Evolutionary conservation across 2,329 filamentous ascomycete genomes (phyloP), one percentile per base, ranked within the genome.

Genomic region (Penicillium sp.): DNA sequence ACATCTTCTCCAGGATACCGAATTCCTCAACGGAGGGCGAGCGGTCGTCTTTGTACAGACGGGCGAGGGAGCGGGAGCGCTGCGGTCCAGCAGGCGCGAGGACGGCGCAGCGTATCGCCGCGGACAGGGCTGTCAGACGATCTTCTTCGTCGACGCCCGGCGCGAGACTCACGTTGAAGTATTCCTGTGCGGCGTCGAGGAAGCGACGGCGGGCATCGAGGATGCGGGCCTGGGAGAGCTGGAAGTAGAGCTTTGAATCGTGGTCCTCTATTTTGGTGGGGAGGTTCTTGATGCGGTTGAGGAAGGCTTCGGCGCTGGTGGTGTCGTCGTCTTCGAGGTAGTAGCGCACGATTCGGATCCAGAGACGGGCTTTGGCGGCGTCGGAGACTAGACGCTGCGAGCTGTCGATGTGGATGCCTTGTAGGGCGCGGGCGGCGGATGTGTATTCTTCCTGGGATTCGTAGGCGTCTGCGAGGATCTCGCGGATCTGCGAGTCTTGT

Each of bases 1-100:
- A 95, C 81, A 98, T 97, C 75, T 97, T 97, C 74, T 97, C 93
- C 13, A 98, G 75, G 47, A 98, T 96, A 43, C 82, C 77, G 64
- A 86, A 91, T 70, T 97, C 88, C 29, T 84, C 80, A 2, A 93
- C 79, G 43, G 83, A 80, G 3, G 77, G 75, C 0, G 87, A 79
- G 28, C 93, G 81, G 57, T 97, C 93, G 69, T 98, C 93, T 69
- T 95, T 95, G 78, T 95, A 95, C 13, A 98, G 75, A 46, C 86
- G 83, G 4, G 83, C 88, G 17, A 98, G 78, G 38, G 84, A 83
- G 41, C 87, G 82, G 55, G 85, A 88, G 47, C 93, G 83, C 62
- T 84, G 77, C 0, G 93, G 93, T 0, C 93, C 93, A 0, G 93
- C 93, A 2, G 91, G 91, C 0, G 90, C 90, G 3, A 98, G 80